Evolutionary conservation across 1,284 basidiomycete genomes (phyloP).

Genomic region (Mrakiaceae sp.): DNA sequence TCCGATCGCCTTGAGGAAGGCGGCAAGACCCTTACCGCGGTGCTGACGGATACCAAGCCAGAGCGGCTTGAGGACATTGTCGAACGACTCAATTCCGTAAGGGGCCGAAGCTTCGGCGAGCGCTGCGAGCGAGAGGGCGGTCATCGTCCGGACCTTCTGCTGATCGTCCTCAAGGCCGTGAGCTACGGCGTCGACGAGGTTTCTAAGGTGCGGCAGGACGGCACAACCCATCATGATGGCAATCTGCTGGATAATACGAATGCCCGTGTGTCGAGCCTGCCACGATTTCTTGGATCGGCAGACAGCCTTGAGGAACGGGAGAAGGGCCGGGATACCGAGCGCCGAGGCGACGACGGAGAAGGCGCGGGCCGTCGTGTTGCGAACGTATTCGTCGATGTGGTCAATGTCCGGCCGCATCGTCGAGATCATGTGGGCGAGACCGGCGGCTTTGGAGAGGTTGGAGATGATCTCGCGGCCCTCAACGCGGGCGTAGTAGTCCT

Average conservation of each 20-base stretch:
- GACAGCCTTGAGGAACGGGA: slow-evolving; percentile 96
- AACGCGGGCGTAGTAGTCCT: slow-evolving; percentile 98
- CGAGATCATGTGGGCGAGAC: slow-evolving; percentile 99
- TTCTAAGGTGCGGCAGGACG: slow-evolving; percentile 92
- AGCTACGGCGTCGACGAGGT: slow-evolving; percentile 91
- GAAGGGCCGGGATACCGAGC: slow-evolving; percentile 89
- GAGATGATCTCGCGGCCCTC: slow-evolving; percentile 99
- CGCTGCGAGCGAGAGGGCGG: slow-evolving; percentile 88
- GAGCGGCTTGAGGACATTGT: slow-evolving; percentile 92
- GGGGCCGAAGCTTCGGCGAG: slow-evolving; percentile 95
- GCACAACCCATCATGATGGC: slow-evolving; percentile 99
- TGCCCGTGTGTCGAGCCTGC: slow-evolving; percentile 98
- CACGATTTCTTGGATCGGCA: slow-evolving; percentile 98
- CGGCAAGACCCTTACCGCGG: slow-evolving; percentile 93
- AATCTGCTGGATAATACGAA: slow-evolving; percentile 98
- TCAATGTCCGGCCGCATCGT: slow-evolving; percentile 99
- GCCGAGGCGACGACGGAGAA: slow-evolving; percentile 99
- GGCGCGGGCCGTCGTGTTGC: slow-evolving; percentile 96
- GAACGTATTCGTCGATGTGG: slow-evolving; percentile 97
- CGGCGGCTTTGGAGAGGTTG: slow-evolving; percentile 96
- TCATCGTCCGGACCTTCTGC: slow-evolving; percentile 99
- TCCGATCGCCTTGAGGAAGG: slow-evolving; percentile 97
- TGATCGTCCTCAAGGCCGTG: slow-evolving; percentile 95
- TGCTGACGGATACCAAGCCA: slow-evolving; percentile 98
- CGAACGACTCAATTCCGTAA: slow-evolving; percentile 99